Base-by-base conservation (phyloP, 768 basidiomycete genomes). In the Pulveroboletus sp. region DNA sequence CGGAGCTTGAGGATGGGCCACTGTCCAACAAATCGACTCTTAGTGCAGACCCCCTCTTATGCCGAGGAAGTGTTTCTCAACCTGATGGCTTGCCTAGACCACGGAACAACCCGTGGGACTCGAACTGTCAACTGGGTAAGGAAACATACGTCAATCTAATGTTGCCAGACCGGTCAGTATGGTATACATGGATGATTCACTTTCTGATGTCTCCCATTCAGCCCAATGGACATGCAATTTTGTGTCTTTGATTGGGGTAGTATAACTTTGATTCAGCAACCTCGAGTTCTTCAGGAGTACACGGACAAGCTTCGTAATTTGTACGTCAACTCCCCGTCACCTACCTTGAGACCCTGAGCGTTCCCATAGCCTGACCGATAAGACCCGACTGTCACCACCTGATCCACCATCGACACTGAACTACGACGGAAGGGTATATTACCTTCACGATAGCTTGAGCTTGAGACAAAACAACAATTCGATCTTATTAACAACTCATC, bases 211-310 rank as follows among this genome's bases (percentile, higher is more conserved):
- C 38, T 39, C 32, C 21, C 8, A 28, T 43, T 46, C 51, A 84
- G 82, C 21, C 74, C 79, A 11, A 73, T 82, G 71, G 84, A 86
- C 58, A 57, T 84, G 31, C 80, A 74, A 28, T 68, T 86, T 46
- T 69, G 73, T 27, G 59, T 73, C 21, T 69, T 71, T 28, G 67
- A 73, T 43, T 64, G 62, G 39, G 55, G 50, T n/a, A 24, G 51
- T 6, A 43, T 78, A 14, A 18, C 59, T 1, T 50, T 52, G 11
- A 51, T 57, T 26, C 56, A 66, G n/a, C 71, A 71, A 55, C 82
- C 82, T 37, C 33, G 52, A 12, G 68, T 59, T 35, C 57, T 86
- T 47, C 62, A 61, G 48, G 54, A 66, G 26, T 83, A 85, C 51
- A 51, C 68, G 1, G 37, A 59, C 2, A 59, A 67, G 41, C 64